Evolutionary conservation across 352 stramenopile species (phyloP), one percentile per base, ranked within the genome.

Genomic region (Phytophthora pini): DNA sequence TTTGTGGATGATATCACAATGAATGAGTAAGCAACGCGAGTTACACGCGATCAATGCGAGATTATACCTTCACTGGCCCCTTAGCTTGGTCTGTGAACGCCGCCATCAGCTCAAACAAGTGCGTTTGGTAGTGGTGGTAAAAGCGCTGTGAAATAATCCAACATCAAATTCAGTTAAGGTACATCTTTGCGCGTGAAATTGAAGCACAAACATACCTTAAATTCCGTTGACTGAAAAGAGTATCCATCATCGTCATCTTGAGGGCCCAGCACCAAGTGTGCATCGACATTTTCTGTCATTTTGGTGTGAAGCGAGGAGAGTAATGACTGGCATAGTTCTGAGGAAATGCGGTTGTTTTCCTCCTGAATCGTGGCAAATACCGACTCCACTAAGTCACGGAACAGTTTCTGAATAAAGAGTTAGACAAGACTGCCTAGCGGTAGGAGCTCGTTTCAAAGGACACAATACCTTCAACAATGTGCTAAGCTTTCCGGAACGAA

Each of bases 321-420:
- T 26, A 93, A 34, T 4, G 68, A 65, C 32, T 82, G 74, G n/a
- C 86, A 94, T 26, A 84, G 39, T 5, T 88, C 70, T 0, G 77
- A 83, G 2, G 84, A 94, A 17, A 92, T 58, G 2, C 72, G 70
- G 48, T 91, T 80, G 57, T 93, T 94, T 40, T 92, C 76, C n/a
- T 93, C 82, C 52, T 83, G 68, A 58, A 92, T 87, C 29, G 80
- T 86, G 3, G 69, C 38, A 38, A 83, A 93, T 22, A 90, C 58
- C 5, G 86, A 92, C 29, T 87, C 71, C 17, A 94, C 72, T 27
- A 91, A 72, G 34, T 93, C 80, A 53, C 85, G 81, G 60, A 93
- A 94, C 26, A 94, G 62, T 91, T 91, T 92, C 82, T 94, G 48
- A 15, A 48, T 40, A 29, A 55, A 13, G 41, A 60, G 56, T 20